Base-by-base conservation (phyloP, 768 basidiomycete species). In the Kwoniella mangroviensis region DNA sequence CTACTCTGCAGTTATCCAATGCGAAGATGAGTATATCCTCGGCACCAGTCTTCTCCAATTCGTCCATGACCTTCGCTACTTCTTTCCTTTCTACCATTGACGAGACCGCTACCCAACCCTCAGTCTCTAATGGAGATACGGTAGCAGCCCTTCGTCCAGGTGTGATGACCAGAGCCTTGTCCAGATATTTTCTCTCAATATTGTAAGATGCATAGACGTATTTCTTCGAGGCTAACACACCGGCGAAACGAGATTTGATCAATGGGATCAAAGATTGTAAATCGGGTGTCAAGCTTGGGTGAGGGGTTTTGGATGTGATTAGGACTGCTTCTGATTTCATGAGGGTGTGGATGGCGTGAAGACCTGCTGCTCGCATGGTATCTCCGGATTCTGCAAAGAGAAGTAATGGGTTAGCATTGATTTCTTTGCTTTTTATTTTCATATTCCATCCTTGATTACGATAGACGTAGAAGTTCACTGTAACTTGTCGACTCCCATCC, bases 321-420 rank as follows among this genome's bases (percentile, higher is more conserved):
- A 99, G 89, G 63, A 98, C 92, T 12, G 96, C 95, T 84, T 99
- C 91, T 0, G 91, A 89, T 51, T 90, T 83, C 65, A 99, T 88
- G 12, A 99, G 82, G 11, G 94, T 98, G 15, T 90, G 91, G 77
- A 99, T 98, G 51, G 96, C 89, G 82, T 92, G 92, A 65, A 98
- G 86, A 45, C 96, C 97, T 0, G 95, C 95, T 26, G 96, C 97
- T 42, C 96, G 92, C 97, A 99, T 99, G 9, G 97, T 99, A 78
- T 99, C 97, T 53, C 97, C 97, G 19, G 96, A 99, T 85, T 98
- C 96, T 95, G 58, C 40, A 41, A n/a, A 12, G 22, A 12, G 13
- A 41, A 41, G n/a, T 22, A 24, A 55, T 13, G 28, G 43, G 51
- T 15, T 19, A 45, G 40, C 40, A 66, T 34, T 34, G 34, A 34